phyloP scores from a whole-genome alignment of 2,329 filamentous ascomycete genomes.

The Exserohilum rostratum region DNA sequence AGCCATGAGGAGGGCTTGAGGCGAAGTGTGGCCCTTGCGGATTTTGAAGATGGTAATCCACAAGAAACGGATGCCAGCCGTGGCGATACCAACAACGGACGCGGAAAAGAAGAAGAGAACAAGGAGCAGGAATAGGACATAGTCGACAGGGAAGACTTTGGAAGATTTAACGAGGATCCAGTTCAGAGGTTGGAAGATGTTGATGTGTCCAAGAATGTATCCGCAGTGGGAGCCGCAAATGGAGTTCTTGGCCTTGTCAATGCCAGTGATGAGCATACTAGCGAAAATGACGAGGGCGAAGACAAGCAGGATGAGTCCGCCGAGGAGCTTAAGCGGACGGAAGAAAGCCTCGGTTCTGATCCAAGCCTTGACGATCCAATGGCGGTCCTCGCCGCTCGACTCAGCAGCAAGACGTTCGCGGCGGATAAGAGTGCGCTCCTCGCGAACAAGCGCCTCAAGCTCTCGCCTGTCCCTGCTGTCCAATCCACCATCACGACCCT shows the following conservation, averaged over 20 bases:
- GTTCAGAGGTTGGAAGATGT: constrained; percentile 95
- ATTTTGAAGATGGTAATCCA: constrained; percentile 95
- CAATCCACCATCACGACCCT: constrained; percentile 75
- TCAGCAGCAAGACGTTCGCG: constrained; percentile 87
- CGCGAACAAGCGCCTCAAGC: constrained; percentile 81
- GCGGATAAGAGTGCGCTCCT: constrained; percentile 89
- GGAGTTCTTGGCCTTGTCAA: constrained; percentile 96
- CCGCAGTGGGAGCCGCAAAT: constrained; percentile 89
- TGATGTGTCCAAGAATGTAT: constrained; percentile 85
- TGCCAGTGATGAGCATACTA: constrained; percentile 92
- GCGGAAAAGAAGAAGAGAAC: constrained; percentile 87
- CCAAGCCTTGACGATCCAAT: constrained; percentile 76
- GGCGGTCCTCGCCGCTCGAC: constrained; percentile 76
- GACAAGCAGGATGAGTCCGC: constrained; percentile 77
- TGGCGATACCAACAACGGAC: constrained; percentile 83
- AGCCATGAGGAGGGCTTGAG: constrained; percentile 87
- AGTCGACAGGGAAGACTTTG: constrained; percentile 88
- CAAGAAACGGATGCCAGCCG: constrained; percentile 90
- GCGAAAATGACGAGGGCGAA: constrained; percentile 79
- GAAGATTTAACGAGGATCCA: constrained; percentile 83
- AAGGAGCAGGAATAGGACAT: constrained; percentile 83
- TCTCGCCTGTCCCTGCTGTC: constrained; percentile 87
- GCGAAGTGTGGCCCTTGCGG: constrained; percentile 83
- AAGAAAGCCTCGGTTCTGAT: constrained; percentile 81
- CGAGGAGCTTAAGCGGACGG: constrained; percentile 85